Conservation (phyloP, 257 asterid species). For the Ajuga chamaepitys region DNA sequence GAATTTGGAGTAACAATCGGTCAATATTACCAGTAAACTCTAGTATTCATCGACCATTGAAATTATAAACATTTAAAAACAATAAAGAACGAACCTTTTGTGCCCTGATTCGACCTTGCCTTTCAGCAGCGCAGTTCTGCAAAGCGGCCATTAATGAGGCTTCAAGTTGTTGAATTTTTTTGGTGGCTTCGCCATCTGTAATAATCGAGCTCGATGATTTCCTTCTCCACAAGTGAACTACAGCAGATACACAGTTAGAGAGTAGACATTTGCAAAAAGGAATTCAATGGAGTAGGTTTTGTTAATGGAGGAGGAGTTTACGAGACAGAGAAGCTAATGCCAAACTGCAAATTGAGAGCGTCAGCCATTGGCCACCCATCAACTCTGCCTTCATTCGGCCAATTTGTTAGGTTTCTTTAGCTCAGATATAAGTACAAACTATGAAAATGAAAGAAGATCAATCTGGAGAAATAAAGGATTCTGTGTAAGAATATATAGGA, state of each 20-base stretch:
- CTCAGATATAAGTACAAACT: too few species aligned
- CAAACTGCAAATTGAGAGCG: slow-evolving; percentile 32
- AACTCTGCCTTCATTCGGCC: too few species aligned
- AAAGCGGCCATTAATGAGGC: slow-evolving; percentile 46
- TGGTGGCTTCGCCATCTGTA: slow-evolving; percentile 20
- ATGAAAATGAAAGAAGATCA: too few species aligned
- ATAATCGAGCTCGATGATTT: slow-evolving; percentile 32
- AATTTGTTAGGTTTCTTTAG: too few species aligned
- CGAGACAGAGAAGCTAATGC: slow-evolving; percentile 45
- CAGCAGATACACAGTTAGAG: neutral
- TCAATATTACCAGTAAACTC: neutral
- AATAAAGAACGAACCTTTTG: slow-evolving; percentile 40
- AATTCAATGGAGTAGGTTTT: neutral
- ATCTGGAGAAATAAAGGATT: too few species aligned
- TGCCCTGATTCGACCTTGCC: slow-evolving; percentile 93
- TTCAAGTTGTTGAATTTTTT: slow-evolving; percentile 53
- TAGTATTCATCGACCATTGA: neutral
- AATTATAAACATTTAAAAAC: neutral
- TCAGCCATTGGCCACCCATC: slow-evolving; percentile 37
- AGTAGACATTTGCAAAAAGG: neutral
- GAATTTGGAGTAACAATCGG: neutral
- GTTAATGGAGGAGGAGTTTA: too few species aligned
- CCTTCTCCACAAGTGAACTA: slow-evolving; percentile 54
- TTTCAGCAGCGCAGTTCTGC: slow-evolving; percentile 72
- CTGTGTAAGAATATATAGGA: too few species aligned